Base-by-base conservation (phyloP, 805 yeast genomes). In the Nakazawaea holstii region DNA sequence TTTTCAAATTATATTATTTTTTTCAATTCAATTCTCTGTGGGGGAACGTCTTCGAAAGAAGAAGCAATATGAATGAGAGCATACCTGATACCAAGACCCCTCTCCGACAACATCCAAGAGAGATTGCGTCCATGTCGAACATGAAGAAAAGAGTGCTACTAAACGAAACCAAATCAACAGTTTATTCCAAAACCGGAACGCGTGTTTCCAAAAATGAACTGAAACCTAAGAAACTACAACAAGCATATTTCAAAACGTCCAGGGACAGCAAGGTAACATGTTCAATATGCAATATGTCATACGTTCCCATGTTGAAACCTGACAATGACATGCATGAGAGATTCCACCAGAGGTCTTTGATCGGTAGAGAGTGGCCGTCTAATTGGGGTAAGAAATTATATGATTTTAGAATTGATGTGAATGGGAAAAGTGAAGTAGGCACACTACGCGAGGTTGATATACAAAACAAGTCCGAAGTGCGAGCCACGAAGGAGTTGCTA, bases 281-380 rank as follows among this genome's bases (percentile, higher is more conserved):
- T 52, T 50, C 60, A 4, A 62, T 62, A 26, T 81, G 87, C 60
- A 74, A 74, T 4, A 78, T 81, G 84, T 64, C 80, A 4, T 81
- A 72, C 54, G 54, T 67, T 32, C 62, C 65, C 8, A 67, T 71
- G 48, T 50, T 74, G 6, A 58, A 61, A 7, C 52, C 63, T 9
- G 86, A 80, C 47, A 56, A 57, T n/a, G 62, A 65, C 24, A 41
- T 70, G 6, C 92, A 84, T 53, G 56, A 64, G 1, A 71, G 65
- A 49, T 80, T 74, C 57, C 92, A 84, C 57, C 60, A 61, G 20
- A 55, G 65, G 26, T 76, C 74, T 39, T 45, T 74, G 13, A 66
- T 68, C 44, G 87, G 88, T 0, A 60, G 75, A 4, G 61, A 60
- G 20, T 80, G 86, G 83, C 59, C 64, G 6, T 48, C 41, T 17